Base-by-base conservation (phyloP, 768 basidiomycete species). In the Boletus eberwhitei region DNA sequence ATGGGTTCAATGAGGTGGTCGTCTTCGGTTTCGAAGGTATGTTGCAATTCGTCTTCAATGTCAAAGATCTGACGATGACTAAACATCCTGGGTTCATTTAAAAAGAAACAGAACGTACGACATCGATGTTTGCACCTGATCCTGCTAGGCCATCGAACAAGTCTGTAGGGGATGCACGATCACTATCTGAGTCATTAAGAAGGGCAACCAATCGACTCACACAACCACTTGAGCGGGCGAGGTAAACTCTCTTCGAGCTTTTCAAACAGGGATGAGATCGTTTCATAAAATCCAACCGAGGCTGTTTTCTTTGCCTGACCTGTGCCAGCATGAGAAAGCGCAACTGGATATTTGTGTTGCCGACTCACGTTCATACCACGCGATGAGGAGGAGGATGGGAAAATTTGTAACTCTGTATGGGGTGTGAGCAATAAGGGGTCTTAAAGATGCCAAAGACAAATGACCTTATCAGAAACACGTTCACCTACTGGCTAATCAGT, bases 381-480 rank as follows among this genome's bases (percentile, higher is more conserved):
- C 87, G 48, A 97, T 93, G 17, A 76, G 57, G 37, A 97, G 71
- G 36, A 98, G 74, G 16, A 94, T 81, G 0, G 94, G 94, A 62
- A 96, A 89, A 60, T 87, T 92, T 5, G 93, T 93, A 22, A 83
- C 59, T 67, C 90, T 90, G 60, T 29, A 50, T 2, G 16, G 5
- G 14, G 13, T 21, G 7, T 56, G 24, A 48, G 55, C 32, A 22
- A 12, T 14, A 9, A 16, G 26, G 29, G 53, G 31, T 13, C 14
- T 31, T n/a, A 34, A 14, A 47, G 19, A 38, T 48, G 17, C 26
- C 14, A 19, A 46, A 44, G 29, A 26, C 12, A 35, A 42, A 59
- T 19, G 61, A 88, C 87, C 89, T 82, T 62, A 93, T 93, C 79
- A 92, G 80, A 64, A 92, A 88, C 1, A 93, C 91, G 59, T 93